These are phyloP conservation scores for Helianthus annuus DNA, from an alignment of 129 eudicot species.

Conservation along the genomic window HanXRQr2.0-SUNRISE NC_035449.2:95218677-95219176, in stretches of 20 bases:
- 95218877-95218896: constrained; percentile 32
- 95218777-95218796: neutral
- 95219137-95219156: constrained; percentile 6
- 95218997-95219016: constrained; percentile 14
- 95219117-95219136: neutral
- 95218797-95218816: constrained; percentile 18
- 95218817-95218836: constrained; percentile 11
- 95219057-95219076: constrained; percentile 8
- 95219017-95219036: constrained; percentile 13
- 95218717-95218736: neutral
- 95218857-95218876: constrained; percentile 15
- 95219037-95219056: constrained; percentile 15
- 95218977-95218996: constrained; percentile 23
- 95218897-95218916: constrained; percentile 4
- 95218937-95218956: neutral
- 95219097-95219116: constrained; percentile 3
- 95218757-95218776: constrained; percentile 26
- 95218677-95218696: neutral
- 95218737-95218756: neutral
- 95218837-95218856: neutral
- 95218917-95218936: neutral
- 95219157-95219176: constrained; percentile 8
- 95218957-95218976: neutral
- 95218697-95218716: neutral
- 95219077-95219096: constrained; percentile 5